Evolutionary conservation across 2,329 filamentous ascomycete species (phyloP).

Genomic region (Trichoderma sp.): DNA sequence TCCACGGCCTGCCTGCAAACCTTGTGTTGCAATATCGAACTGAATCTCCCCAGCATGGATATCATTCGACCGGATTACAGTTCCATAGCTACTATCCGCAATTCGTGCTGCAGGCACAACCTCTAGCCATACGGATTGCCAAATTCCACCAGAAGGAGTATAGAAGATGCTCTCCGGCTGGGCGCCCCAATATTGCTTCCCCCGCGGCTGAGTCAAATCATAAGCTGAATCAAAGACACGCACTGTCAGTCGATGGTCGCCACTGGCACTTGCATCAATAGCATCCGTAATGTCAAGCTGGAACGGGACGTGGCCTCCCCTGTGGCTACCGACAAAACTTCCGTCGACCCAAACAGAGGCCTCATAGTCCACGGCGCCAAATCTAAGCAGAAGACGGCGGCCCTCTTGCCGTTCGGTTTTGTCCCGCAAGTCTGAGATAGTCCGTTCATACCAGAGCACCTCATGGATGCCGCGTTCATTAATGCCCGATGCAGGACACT

Average conservation of each 20-base stretch:
- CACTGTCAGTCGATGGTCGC: conserved; percentile 46
- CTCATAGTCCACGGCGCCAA: conserved; percentile 62
- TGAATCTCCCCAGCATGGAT: conserved; percentile 51
- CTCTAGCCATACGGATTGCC: conserved; percentile 58
- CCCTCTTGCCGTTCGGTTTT: conserved; percentile 39
- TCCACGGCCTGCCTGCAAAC: conserved; percentile 44
- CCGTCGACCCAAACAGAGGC: conserved; percentile 57
- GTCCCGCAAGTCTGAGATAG: conserved; percentile 48
- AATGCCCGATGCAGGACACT: conserved; percentile 61
- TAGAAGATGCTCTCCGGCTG: conserved; percentile 61
- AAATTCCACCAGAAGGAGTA: conserved; percentile 55
- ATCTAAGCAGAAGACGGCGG: conserved; percentile 49
- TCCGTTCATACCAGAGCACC: conserved; percentile 64
- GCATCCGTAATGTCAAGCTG: conserved; percentile 57
- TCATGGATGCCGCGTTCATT: conserved; percentile 61
- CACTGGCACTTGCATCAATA: conserved; percentile 27
- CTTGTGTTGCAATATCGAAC: conserved; percentile 48
- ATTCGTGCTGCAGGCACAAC: conserved; percentile 51
- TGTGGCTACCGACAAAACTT: conserved; percentile 50
- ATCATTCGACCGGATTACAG: conserved; percentile 53
- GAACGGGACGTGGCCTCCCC: conserved; percentile 58
- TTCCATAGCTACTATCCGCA: conserved; percentile 56
- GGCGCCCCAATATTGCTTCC: conserved; percentile 65
- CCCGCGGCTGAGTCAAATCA: conserved; percentile 62
- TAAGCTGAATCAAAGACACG: conserved; percentile 62